A percentile compares a stretch with the other conserved stretches of the same genome.
Conservation (phyloP, 495 filamentous ascomycete species). For the Podospora sp. region DNA sequence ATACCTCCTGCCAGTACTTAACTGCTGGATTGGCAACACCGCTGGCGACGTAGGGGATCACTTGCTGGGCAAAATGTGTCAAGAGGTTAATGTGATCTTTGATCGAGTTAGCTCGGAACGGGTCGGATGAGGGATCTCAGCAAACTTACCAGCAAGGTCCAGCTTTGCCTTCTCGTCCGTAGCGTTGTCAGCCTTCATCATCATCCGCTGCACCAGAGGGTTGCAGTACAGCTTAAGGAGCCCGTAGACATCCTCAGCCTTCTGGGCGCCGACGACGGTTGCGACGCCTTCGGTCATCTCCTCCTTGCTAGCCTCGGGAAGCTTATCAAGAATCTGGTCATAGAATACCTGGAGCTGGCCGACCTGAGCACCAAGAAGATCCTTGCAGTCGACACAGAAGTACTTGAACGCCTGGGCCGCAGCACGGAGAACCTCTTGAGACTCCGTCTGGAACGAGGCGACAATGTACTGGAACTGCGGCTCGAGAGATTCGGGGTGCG, state of each 20-base stretch:
- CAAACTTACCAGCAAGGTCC: slow-evolving; percentile 72
- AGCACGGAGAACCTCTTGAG: slow-evolving; percentile 85
- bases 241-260: slow-evolving; percentile 73
- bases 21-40: slow-evolving; percentile 83
- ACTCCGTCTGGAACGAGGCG: slow-evolving; percentile 80
- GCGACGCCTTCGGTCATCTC: slow-evolving; percentile 96
- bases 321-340: slow-evolving; percentile 78
- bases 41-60: slow-evolving; percentile 74
- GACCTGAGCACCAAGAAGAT: slow-evolving; percentile 77
- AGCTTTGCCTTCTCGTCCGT: slow-evolving; percentile 77
- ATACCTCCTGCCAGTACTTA: slow-evolving; percentile 92
- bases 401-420: slow-evolving; percentile 95
- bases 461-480: slow-evolving; percentile 94
- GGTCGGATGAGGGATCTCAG: background rate
- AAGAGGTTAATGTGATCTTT: slow-evolving; percentile 87
- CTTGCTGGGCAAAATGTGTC: slow-evolving; percentile 81
- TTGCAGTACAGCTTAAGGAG: slow-evolving; percentile 92
- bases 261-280: slow-evolving; percentile 84
- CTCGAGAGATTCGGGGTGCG: slow-evolving; percentile 88
- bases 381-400: slow-evolving; percentile 91
- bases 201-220: slow-evolving; percentile 82
- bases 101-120: slow-evolving; percentile 29
- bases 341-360: slow-evolving; percentile 88
- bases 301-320: slow-evolving; percentile 85
- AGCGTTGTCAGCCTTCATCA: slow-evolving; percentile 83